These are phyloP conservation scores for Cryoendolithus antarcticus DNA, from an alignment of 2,329 filamentous ascomycete species.

Conservation along the genomic window DNA sequence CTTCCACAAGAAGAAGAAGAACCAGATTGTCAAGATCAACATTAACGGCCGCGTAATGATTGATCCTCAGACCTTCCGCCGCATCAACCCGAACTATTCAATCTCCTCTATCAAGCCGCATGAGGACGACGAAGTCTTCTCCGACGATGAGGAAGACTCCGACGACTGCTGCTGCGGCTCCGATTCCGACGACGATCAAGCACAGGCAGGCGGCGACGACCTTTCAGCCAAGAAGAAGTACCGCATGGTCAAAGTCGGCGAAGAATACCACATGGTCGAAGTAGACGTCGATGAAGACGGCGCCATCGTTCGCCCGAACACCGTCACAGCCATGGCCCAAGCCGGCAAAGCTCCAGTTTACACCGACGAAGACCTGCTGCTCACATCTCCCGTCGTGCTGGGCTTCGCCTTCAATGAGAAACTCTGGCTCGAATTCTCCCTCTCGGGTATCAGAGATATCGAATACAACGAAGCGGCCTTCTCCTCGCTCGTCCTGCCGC, in stretches of 20 bases:
- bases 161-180: constrained; percentile 31
- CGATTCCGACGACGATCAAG: constrained; percentile 31
- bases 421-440: constrained; percentile 76
- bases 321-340: constrained; percentile 10
- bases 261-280: constrained; percentile 37
- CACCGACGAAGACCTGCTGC: constrained; percentile 70
- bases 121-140: constrained; percentile 43
- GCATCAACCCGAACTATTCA: constrained; percentile 76
- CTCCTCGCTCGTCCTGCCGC: constrained; percentile 61
- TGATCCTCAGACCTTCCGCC: constrained; percentile 67
- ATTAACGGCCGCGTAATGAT: constrained; percentile 83
- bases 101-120: constrained; percentile 63
- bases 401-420: constrained; percentile 84
- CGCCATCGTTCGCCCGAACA: constrained; percentile 17
- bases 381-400: constrained; percentile 71
- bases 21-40: constrained; percentile 62
- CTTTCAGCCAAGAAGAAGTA: constrained; percentile 25
- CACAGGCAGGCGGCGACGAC: constrained; percentile 33
- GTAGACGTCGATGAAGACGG: constrained; percentile 45
- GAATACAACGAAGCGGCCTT: constrained; percentile 77
- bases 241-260: constrained; percentile 35
- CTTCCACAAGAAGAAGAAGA: constrained; percentile 75
- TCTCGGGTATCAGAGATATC: constrained; percentile 68
- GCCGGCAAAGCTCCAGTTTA: constrained; percentile 35
- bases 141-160: constrained; percentile 35